These are phyloP conservation scores for Argentina anserina DNA, from an alignment of 306 rosid genomes.

Conservation along the genomic window DNA sequence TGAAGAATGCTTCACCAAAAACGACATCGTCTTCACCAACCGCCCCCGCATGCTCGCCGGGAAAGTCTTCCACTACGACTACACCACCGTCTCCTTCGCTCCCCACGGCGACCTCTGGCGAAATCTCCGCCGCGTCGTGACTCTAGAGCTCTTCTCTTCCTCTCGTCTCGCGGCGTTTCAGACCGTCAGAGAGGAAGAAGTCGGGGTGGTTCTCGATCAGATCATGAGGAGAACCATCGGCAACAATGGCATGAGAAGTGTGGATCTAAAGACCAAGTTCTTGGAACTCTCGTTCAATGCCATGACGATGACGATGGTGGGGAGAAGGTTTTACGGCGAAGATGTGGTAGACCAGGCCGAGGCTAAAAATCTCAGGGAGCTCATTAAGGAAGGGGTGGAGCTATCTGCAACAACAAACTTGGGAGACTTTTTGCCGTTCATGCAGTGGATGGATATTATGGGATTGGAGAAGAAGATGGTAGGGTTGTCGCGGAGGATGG, in stretches of 20 bases:
- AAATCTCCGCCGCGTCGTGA: slow-evolving; percentile 4
- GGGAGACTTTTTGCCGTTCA: slow-evolving; percentile 23
- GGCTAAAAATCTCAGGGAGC: slow-evolving; percentile 18
- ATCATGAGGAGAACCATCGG: background rate
- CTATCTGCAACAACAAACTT: slow-evolving; percentile 7
- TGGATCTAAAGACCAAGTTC: background rate
- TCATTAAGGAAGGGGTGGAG: slow-evolving; percentile 14
- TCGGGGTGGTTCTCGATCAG: background rate
- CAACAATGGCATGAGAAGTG: background rate
- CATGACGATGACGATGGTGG: slow-evolving; percentile 38
- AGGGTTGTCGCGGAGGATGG: slow-evolving; percentile 19
- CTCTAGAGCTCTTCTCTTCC: slow-evolving; percentile 1
- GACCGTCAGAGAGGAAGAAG: background rate
- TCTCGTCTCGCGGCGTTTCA: background rate
- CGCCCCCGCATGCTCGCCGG: slow-evolving; percentile 27
- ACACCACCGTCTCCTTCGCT: background rate
- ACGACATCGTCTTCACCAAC: slow-evolving; percentile 30
- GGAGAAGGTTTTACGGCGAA: slow-evolving; percentile 38
- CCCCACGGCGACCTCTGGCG: slow-evolving; percentile 33
- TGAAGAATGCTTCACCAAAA: slow-evolving; percentile 32
- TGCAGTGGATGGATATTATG: slow-evolving; percentile 17
- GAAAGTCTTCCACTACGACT: slow-evolving; percentile 21
- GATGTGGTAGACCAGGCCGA: slow-evolving; percentile 14
- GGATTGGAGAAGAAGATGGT: slow-evolving; percentile 24
- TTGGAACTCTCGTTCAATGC: slow-evolving; percentile 21